Evolutionary conservation across 176 grass and related monocot genomes (phyloP), one percentile per base, ranked within the genome.

Genomic region (Luzula sylvatica): DNA sequence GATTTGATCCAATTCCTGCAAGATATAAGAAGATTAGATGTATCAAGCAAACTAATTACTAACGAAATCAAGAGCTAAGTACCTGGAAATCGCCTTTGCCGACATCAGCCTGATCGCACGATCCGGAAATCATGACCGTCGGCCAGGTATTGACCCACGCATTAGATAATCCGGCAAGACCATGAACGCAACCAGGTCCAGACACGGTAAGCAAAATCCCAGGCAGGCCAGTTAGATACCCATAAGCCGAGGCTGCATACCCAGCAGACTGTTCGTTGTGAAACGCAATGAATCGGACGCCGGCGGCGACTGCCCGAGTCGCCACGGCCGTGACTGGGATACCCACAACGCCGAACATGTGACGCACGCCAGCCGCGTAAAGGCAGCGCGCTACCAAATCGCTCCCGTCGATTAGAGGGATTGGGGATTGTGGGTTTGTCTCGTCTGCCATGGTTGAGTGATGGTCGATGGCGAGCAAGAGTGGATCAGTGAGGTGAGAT

Each of bases 291-390:
- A 96, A 96, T 47, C 85, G 70, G 2, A 89, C 71, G n/a, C 78
- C 81, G 0, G 74, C 74, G 1, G 81, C 85, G 0, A 77, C 81
- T 2, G 81, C 81, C 23, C 81, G 90, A 40, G 78, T 89, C 12
- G 77, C 85, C 7, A 96, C 77, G 3, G 85, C 65, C n/a, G 90
- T 96, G 41, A 96, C 81, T 0, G 90, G 90, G 63, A 96, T 96
- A 7, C 85, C 92, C 7, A 96, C 92, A 11, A 96, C 92, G 23
- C 85, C 81, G 68, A 96, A 96, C 85, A 96, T 89, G 81, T 89
- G 74, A 5, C 49, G 70, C 26, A 71, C 68, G 14, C 84, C 90
- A 3, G 78, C 85, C 3, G 50, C 77, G 7, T 70, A 80, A 28
- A 96, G 68, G 18, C 80, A 68, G 1, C 61, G 81, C 13, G 73